A percentile compares a stretch with the other conserved stretches of the same genome.
Conservation (phyloP, 441 rosid genomes). For the Biscutella laevigata region DNA sequence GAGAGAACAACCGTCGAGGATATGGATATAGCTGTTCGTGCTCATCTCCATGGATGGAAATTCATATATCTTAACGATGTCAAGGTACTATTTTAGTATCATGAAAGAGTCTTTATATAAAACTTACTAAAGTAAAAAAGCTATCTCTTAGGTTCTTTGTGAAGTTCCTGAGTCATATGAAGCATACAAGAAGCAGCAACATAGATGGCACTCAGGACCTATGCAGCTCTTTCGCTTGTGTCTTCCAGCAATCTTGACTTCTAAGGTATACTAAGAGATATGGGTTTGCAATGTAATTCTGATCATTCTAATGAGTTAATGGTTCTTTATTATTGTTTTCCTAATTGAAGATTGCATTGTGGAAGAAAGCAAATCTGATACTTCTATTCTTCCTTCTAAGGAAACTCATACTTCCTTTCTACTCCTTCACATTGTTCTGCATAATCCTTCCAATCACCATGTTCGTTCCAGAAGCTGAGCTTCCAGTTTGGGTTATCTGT, state of each 20-base stretch:
- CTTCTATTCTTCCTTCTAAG: slow-evolving; percentile 74
- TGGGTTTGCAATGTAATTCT: too few relatives aligned
- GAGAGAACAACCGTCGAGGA: slow-evolving; percentile 93
- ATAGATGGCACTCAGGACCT: slow-evolving; percentile 96
- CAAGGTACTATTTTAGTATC: slow-evolving; percentile 45
- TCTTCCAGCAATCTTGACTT: slow-evolving; percentile 65
- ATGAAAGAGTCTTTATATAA: neutral
- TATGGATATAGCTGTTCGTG: slow-evolving; percentile 94
- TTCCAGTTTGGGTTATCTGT: slow-evolving; percentile 85
- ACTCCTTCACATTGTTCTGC: slow-evolving; percentile 87
- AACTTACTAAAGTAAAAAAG: neutral
- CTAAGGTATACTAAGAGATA: slow-evolving; percentile 55
- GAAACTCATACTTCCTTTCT: slow-evolving; percentile 86
- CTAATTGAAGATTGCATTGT: slow-evolving; percentile 53
- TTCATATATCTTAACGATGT: slow-evolving; percentile 86
- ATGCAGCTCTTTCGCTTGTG: slow-evolving; percentile 94
- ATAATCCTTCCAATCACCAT: slow-evolving; percentile 79
- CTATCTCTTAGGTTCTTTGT: slow-evolving; percentile 62
- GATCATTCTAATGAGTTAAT: neutral
- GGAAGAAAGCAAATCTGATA: slow-evolving; percentile 88
- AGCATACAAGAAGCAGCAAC: slow-evolving; percentile 96
- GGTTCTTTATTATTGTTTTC: too few relatives aligned
- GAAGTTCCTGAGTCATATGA: slow-evolving; percentile 94
- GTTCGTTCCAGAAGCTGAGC: slow-evolving; percentile 88
- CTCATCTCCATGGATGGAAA: slow-evolving; percentile 92